phyloP scores from a whole-genome alignment of 345 rosid genomes.

The Isatis tinctoria region DNA sequence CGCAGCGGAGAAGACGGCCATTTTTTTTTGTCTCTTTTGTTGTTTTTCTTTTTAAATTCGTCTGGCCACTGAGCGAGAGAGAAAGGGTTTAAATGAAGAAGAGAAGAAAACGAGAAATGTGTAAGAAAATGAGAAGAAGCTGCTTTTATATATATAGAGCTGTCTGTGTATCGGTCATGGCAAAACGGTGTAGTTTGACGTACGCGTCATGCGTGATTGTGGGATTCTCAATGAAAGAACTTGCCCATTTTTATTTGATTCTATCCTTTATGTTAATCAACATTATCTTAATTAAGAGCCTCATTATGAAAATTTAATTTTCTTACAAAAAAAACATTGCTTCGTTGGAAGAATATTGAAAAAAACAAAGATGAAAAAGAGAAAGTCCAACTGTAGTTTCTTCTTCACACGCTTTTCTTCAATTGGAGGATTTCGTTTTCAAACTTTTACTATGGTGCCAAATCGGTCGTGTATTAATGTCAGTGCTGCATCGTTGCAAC shows the following conservation, averaged over 20 bases:
- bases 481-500: neutral
- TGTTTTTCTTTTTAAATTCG: neutral
- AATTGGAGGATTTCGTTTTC: constrained; percentile 8
- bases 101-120: neutral
- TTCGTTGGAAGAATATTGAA: constrained; percentile 5
- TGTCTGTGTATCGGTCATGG: neutral
- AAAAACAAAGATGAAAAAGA: neutral
- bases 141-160: neutral
- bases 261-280: neutral
- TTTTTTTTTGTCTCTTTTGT: neutral
- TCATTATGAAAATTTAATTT: neutral
- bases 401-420: constrained; percentile 16
- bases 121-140: neutral
- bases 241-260: neutral
- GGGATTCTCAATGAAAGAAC: neutral
- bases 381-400: neutral
- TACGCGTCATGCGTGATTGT: neutral
- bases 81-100: neutral
- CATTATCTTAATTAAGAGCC: neutral
- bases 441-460: neutral
- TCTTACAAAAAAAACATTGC: neutral
- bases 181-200: neutral
- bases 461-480: neutral
- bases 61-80: neutral
- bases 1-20: constrained; percentile 13